Evolutionary conservation across 2,329 filamentous ascomycete genomes (phyloP), one percentile per base, ranked within the genome.

Genomic region (Trichocomaceae sp.): DNA sequence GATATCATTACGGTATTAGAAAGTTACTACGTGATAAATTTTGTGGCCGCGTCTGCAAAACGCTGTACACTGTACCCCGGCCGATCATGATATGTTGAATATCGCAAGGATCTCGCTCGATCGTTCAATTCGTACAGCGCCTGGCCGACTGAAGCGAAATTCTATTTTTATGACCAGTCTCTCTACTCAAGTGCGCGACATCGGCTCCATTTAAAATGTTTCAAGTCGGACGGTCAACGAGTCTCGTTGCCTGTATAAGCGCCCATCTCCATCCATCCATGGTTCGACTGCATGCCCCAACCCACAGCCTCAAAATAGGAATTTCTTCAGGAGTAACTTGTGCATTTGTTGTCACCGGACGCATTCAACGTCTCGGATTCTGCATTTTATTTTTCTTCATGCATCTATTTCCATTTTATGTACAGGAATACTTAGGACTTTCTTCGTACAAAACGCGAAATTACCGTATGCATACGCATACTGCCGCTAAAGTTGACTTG

Each of bases 241-340:
- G 50, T 57, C n/a, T 33, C 13, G 33, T 49, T 54, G 55, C 55
- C 33, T 48, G 55, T 46, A 54, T 57, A 57, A 45, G 55, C 55
- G 55, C 55, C 55, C 47, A 29, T 19, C 26, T 26, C 23, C 47
- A 47, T n/a, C 39, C 47, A 50, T 19, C 53, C 31, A 35, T 15
- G 31, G 31, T 35, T 35, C 9, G 12, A 35, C 9, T 35, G 31
- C 31, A 35, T 35, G 42, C 39, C 44, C 41, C 29, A 44, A 31
- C 26, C 47, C 37, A 26, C 47, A 51, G 26, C 53, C 47, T 54
- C 31, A 15, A 35, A 35, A 35, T 35, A 35, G 10, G 13, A 15
- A 15, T 15, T 35, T 35, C 12, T 35, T 35, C 31, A 35, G 31
- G 31, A 35, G 31, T 2, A 8, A 3, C 2, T 35, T 35, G 9